Percentiles rank a stretch among this genome's conserved stretches.
phyloP scores from a whole-genome alignment of 148 eudicot species.

The Amaranthus cruentus region DNA sequence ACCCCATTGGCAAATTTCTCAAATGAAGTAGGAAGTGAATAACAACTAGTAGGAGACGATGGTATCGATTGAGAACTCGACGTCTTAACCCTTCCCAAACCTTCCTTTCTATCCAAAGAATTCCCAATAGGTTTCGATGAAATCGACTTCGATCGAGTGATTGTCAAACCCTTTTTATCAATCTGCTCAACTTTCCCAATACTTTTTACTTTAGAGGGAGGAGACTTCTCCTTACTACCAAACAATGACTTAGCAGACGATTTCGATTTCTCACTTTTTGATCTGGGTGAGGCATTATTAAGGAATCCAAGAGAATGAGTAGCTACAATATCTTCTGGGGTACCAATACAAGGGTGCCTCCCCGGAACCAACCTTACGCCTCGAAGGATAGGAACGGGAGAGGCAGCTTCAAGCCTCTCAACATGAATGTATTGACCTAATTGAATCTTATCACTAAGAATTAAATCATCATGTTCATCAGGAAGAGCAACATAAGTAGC shows the following conservation, averaged over 20 bases:
- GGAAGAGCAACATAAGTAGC: constrained; percentile 92
- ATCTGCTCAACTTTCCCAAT: constrained; percentile 40
- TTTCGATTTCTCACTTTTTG: constrained; percentile 47
- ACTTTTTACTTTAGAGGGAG: constrained; percentile 33
- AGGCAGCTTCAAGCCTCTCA: constrained; percentile 67
- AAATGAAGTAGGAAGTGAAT: constrained; percentile 74
- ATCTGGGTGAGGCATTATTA: constrained; percentile 35
- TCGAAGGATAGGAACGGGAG: constrained; percentile 74
- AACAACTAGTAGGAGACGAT: constrained; percentile 77
- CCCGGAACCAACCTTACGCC: constrained; percentile 84
- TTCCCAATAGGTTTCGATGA: constrained; percentile 36
- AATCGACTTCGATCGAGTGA: constrained; percentile 57
- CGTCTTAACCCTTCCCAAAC: constrained; percentile 39
- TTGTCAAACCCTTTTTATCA: constrained; percentile 33
- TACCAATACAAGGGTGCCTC: constrained; percentile 84
- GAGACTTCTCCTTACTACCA: constrained; percentile 39
- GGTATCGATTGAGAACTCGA: constrained; percentile 62
- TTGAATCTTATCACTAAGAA: constrained; percentile 78
- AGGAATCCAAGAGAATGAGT: constrained; percentile 71
- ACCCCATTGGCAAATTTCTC: constrained; percentile 68
- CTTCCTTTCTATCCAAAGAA: constrained; percentile 47
- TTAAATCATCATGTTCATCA: constrained; percentile 80
- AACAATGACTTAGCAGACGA: constrained; percentile 33
- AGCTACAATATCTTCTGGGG: constrained; percentile 83
- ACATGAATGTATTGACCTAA: constrained; percentile 90